These are phyloP conservation scores for Dryas drummondii DNA, from an alignment of 306 rosid genomes.

Conservation along the genomic window DNA sequence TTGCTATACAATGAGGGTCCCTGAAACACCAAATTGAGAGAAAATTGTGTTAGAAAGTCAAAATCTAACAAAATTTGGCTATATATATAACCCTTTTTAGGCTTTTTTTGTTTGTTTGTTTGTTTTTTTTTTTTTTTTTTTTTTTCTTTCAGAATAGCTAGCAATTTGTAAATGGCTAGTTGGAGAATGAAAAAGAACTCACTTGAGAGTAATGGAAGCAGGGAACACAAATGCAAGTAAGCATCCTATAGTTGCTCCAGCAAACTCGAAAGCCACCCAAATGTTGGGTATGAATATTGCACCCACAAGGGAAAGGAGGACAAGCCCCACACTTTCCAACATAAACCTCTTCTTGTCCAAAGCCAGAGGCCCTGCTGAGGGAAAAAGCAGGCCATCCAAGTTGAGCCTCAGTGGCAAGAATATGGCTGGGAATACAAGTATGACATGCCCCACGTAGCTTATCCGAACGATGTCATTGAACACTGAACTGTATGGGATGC, in stretches of 20 bases:
- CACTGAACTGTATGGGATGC: conserved; percentile 33
- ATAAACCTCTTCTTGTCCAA: conserved; percentile 38
- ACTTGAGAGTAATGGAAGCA: conserved; percentile 38
- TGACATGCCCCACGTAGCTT: conserved; percentile 36
- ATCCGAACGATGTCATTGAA: conserved; percentile 33
- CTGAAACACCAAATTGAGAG: conserved; percentile 7
- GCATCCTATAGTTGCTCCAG: conserved; percentile 43
- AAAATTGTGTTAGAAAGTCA: neutral
- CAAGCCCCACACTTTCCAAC: conserved; percentile 14
- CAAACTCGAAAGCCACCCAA: conserved; percentile 46
- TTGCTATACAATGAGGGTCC: conserved; percentile 39
- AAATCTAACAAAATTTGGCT: too few species aligned
- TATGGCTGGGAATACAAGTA: conserved; percentile 37
- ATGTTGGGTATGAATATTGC: conserved; percentile 44
- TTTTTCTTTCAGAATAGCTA: too few species aligned
- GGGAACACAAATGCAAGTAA: conserved; percentile 43
- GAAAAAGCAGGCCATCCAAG: conserved; percentile 46
- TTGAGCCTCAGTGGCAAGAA: conserved; percentile 41
- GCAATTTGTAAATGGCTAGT: too few species aligned
- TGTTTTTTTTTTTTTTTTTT: too few species aligned
- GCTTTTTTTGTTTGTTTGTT: too few species aligned
- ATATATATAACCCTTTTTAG: too few species aligned
- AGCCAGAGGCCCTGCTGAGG: conserved; percentile 32
- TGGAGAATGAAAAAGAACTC: neutral
- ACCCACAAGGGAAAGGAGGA: conserved; percentile 30